These are phyloP conservation scores for Knoxia roxburghii DNA, from an alignment of 257 asterid genomes.

Conservation along the genomic window DNA sequence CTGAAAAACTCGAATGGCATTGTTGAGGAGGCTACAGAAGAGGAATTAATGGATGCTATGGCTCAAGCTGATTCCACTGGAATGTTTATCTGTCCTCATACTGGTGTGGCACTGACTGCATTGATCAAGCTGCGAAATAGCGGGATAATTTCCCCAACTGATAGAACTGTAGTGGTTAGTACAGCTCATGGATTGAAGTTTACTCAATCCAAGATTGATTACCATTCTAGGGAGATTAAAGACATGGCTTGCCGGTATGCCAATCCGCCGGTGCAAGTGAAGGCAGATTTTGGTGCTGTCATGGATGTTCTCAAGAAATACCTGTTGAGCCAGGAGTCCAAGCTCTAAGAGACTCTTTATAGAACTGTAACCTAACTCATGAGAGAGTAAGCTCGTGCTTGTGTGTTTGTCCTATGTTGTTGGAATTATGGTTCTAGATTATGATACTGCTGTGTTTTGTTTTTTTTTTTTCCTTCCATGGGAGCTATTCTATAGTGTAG, in stretches of 20 bases:
- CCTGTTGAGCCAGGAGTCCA: constrained; percentile 51
- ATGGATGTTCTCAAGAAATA: constrained; percentile 85
- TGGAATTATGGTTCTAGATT: neutral
- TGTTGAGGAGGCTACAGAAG: constrained; percentile 88
- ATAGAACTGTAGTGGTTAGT: constrained; percentile 83
- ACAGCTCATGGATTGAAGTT: constrained; percentile 91
- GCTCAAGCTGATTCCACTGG: constrained; percentile 92
- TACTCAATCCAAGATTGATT: constrained; percentile 71
- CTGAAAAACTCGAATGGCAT: constrained; percentile 61
- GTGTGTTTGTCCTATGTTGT: neutral
- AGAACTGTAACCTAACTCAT: neutral
- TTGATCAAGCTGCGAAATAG: constrained; percentile 63
- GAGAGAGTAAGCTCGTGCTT: constrained; percentile 9
- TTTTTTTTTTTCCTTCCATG: neutral
- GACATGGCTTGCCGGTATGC: constrained; percentile 74
- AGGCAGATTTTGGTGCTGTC: constrained; percentile 81
- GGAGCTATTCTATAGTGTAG: neutral
- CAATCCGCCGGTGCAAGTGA: constrained; percentile 76
- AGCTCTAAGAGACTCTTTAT: constrained; percentile 7
- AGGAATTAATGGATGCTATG: constrained; percentile 88
- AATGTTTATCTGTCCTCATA: constrained; percentile 90
- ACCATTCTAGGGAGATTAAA: constrained; percentile 61
- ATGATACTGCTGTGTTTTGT: neutral
- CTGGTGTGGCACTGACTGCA: constrained; percentile 83
- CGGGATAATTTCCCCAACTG: constrained; percentile 58